Evolutionary conservation across 2,329 filamentous ascomycete species (phyloP).

Genomic region (Verticillium nubilum): DNA sequence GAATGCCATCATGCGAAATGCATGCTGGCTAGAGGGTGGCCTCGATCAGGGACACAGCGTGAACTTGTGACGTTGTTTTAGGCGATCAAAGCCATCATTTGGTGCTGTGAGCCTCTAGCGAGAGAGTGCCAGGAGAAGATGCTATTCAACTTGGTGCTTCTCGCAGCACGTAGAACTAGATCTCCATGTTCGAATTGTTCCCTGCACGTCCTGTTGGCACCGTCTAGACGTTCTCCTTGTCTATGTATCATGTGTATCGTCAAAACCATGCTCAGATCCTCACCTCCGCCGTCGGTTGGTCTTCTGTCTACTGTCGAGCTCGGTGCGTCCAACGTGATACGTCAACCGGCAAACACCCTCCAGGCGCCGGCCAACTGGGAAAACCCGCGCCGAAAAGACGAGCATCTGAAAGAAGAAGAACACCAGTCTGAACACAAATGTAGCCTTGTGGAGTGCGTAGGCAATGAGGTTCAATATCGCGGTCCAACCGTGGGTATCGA

Average conservation of each 20-base stretch:
- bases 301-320: neutral
- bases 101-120: too few relatives aligned
- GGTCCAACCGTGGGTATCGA: neutral
- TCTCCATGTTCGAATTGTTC: too few relatives aligned
- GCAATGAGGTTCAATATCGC: neutral
- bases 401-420: neutral
- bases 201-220: too few relatives aligned
- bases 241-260: neutral
- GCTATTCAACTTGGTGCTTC: too few relatives aligned
- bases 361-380: neutral
- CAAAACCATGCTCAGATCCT: neutral
- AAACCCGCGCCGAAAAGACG: neutral
- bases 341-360: neutral
- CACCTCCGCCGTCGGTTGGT: neutral
- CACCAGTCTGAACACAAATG: neutral
- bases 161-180: too few relatives aligned
- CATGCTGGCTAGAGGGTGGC: too few relatives aligned
- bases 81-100: too few relatives aligned
- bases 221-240: neutral
- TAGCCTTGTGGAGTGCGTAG: neutral
- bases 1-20: too few relatives aligned
- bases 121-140: too few relatives aligned
- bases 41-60: too few relatives aligned
- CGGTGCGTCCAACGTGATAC: neutral
- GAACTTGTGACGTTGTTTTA: too few relatives aligned